Evolutionary conservation across 805 yeast species (phyloP).

Genomic region (Zygosaccharomyces rouxii): DNA sequence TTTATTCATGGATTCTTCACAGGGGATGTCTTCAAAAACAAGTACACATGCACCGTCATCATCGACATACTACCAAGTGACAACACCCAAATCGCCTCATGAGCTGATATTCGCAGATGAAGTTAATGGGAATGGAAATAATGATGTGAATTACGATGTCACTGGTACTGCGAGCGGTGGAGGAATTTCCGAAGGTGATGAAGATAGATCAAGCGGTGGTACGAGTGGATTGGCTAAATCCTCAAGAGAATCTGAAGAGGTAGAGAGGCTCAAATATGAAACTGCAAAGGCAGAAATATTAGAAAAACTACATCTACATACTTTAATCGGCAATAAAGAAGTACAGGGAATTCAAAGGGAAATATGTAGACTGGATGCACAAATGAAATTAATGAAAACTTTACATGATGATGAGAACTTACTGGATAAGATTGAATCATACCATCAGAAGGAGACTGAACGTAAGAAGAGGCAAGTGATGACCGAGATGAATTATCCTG

Average conservation of each 20-base stretch:
- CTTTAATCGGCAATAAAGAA: slow-evolving; percentile 57
- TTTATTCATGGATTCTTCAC: slow-evolving; percentile 12
- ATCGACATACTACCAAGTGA: slow-evolving; percentile 36
- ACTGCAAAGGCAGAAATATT: slow-evolving; percentile 34
- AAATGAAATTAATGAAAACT: slow-evolving; percentile 48
- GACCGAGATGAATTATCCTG: slow-evolving; percentile 27
- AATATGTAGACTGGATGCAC: slow-evolving; percentile 53
- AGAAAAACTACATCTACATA: slow-evolving; percentile 56
- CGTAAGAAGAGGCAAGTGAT: slow-evolving; percentile 34
- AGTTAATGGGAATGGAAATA: not conserved
- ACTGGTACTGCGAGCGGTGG: slow-evolving; percentile 10
- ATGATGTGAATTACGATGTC: slow-evolving; percentile 4
- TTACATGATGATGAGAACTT: slow-evolving; percentile 35
- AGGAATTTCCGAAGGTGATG: slow-evolving; percentile 5
- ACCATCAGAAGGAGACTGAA: slow-evolving; percentile 14
- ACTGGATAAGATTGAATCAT: slow-evolving; percentile 20
- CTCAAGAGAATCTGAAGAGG: slow-evolving; percentile 28
- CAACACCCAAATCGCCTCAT: slow-evolving; percentile 43
- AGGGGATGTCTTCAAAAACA: slow-evolving; percentile 12
- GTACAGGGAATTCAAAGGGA: slow-evolving; percentile 47
- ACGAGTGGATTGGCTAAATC: slow-evolving; percentile 5
- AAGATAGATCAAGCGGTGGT: slow-evolving; percentile 2
- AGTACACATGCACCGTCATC: slow-evolving; percentile 10
- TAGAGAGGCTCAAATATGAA: slow-evolving; percentile 28
- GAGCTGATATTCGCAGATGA: slow-evolving; percentile 33